phyloP scores from a whole-genome alignment of 1,139 yeast species.

The Yamadazyma atmosphaerica region DNA sequence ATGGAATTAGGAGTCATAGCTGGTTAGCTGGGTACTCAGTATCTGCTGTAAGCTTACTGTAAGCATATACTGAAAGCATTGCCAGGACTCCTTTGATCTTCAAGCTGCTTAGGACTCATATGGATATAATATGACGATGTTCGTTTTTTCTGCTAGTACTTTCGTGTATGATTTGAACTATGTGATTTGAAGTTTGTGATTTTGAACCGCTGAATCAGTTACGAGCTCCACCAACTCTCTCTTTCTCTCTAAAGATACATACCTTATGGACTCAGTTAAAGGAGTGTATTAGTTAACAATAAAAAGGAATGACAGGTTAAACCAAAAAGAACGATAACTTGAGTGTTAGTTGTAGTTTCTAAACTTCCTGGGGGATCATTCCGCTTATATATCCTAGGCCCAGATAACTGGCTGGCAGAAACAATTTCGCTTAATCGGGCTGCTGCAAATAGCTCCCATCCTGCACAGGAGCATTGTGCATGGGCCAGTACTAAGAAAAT shows the following conservation, averaged over 20 bases:
- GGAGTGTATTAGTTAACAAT: conserved; percentile 4
- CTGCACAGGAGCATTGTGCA: no score
- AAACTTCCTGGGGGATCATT: conserved; percentile 3
- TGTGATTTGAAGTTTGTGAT: no score
- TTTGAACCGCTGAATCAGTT: no score
- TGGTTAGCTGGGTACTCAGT: not conserved
- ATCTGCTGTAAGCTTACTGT: no score
- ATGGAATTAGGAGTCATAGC: no score
- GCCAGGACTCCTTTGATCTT: no score
- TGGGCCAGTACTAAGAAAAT: not conserved
- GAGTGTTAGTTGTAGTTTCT: no score
- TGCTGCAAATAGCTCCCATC: not conserved
- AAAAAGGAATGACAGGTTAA: conserved; percentile 22
- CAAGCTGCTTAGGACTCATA: no score
- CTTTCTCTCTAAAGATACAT: conserved; percentile 6
- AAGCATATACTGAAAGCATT: no score
- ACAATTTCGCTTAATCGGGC: not conserved
- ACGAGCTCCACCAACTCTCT: not conserved
- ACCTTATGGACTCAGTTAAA: conserved; percentile 5
- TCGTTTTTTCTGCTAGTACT: no score
- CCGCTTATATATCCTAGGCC: conserved; percentile 2
- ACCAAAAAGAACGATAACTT: conserved; percentile 12
- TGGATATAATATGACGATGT: no score
- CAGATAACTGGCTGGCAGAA: not conserved
- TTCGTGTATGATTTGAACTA: no score